Percentiles rank a stretch among this genome's conserved stretches.
phyloP scores from a whole-genome alignment of 305 asterid genomes.

The Fraxinus paxiana region DNA sequence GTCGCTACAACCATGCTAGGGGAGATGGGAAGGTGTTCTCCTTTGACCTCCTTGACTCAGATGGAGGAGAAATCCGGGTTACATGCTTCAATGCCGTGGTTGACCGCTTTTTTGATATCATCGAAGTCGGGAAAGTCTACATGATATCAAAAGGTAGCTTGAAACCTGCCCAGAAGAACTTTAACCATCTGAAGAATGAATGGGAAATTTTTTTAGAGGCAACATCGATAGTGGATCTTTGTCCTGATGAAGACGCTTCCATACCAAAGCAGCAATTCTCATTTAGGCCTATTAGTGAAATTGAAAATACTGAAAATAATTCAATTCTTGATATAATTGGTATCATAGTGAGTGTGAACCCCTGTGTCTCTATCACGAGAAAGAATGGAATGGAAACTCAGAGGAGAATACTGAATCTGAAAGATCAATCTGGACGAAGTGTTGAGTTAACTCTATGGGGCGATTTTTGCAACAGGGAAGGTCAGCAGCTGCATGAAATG shows the following conservation, averaged over 20 bases:
- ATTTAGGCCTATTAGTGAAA: conserved; percentile 69
- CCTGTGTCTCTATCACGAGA: conserved; percentile 81
- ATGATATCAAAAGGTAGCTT: conserved; percentile 83
- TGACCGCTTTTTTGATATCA: conserved; percentile 66
- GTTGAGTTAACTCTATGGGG: conserved; percentile 94
- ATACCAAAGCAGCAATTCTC: conserved; percentile 87
- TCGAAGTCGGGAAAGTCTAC: conserved; percentile 79
- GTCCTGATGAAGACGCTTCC: conserved; percentile 80
- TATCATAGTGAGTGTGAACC: conserved; percentile 64
- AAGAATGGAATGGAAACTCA: conserved; percentile 98
- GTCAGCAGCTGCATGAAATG: conserved; percentile 66
- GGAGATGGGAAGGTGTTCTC: conserved; percentile 97
- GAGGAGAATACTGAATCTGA: conserved; percentile 65
- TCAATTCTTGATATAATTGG: conserved; percentile 82
- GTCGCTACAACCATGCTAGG: conserved; percentile 84
- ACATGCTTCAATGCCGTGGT: conserved; percentile 90
- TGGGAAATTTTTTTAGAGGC: conserved; percentile 86
- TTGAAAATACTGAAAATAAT: conserved; percentile 71
- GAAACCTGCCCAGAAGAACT: conserved; percentile 92
- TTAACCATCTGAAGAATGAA: conserved; percentile 90
- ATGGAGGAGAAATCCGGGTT: conserved; percentile 90
- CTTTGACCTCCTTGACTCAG: conserved; percentile 90
- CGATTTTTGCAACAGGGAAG: conserved; percentile 85
- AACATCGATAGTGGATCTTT: conserved; percentile 68
- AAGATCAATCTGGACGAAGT: conserved; percentile 70